A percentile compares a stretch with the other conserved stretches of the same genome.
These are phyloP conservation scores for Aspergillus puulaauensis DNA, from an alignment of 2,329 filamentous ascomycete genomes.

Conservation along the genomic window DNA sequence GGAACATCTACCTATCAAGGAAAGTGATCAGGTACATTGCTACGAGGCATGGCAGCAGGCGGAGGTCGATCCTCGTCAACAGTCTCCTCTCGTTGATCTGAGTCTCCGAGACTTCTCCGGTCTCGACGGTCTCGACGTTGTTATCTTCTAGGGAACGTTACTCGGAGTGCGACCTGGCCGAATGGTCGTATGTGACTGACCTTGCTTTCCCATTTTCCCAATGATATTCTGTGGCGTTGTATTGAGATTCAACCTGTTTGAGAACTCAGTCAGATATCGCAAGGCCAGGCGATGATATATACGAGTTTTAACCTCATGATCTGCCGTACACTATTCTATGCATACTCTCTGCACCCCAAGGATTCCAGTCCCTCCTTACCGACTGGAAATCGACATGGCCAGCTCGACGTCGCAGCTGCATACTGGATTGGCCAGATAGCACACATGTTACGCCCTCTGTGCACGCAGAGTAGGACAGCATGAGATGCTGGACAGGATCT, in stretches of 20 bases:
- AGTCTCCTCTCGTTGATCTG: conserved; percentile 55
- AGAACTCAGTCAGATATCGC: no score
- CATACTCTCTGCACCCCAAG: background rate
- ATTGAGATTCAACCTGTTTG: no score
- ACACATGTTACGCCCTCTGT: background rate
- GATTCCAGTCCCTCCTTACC: background rate
- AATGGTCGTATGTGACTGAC: background rate
- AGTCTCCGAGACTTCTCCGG: background rate
- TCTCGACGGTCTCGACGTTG: background rate
- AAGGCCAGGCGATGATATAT: background rate
- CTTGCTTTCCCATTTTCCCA: background rate
- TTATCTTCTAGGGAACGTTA: conserved; percentile 1
- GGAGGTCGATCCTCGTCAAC: conserved; percentile 65
- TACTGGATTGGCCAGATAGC: background rate
- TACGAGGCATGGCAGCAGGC: conserved; percentile 67
- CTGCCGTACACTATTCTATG: background rate
- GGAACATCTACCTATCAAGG: conserved; percentile 44
- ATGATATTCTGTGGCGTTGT: background rate
- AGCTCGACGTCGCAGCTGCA: background rate
- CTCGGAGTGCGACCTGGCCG: no score
- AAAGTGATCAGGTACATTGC: conserved; percentile 69
- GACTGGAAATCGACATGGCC: background rate
- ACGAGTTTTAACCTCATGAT: accelerated
- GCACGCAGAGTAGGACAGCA: no score
- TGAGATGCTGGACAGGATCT: background rate